Evolutionary conservation across 2,329 filamentous ascomycete species (phyloP).

Genomic region (Nigrograna mackinnonii): DNA sequence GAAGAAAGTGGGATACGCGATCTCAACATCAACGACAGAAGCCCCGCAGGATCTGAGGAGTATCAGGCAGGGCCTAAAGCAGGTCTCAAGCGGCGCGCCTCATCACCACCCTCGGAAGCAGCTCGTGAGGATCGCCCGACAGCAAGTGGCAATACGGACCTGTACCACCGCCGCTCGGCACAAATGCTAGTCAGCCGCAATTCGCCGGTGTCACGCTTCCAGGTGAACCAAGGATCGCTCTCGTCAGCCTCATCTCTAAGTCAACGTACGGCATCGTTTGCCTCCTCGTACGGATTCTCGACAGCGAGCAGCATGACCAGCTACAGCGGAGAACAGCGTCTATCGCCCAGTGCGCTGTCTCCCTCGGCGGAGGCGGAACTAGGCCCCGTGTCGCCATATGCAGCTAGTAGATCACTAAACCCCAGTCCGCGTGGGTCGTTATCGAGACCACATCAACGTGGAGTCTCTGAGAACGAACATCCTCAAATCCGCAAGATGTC

Average conservation of each 20-base stretch:
- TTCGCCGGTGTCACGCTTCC: conserved; percentile 58
- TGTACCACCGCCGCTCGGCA: conserved; percentile 58
- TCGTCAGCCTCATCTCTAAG: conserved; percentile 68
- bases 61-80: conserved; percentile 49
- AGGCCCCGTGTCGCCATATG: conserved; percentile 58
- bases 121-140: conserved; percentile 50
- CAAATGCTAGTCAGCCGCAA: conserved; percentile 60
- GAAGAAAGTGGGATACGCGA: conserved; percentile 57
- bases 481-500: conserved; percentile 52
- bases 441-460: conserved; percentile 43
- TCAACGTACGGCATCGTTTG: conserved; percentile 64
- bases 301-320: conserved; percentile 67
- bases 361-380: conserved; percentile 60
- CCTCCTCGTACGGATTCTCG: conserved; percentile 64
- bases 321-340: conserved; percentile 63
- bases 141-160: conserved; percentile 47
- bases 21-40: conserved; percentile 59
- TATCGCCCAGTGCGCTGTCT: conserved; percentile 64
- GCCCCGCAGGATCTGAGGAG: conserved; percentile 49
- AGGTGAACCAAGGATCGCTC: conserved; percentile 62
- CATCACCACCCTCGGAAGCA: conserved; percentile 64
- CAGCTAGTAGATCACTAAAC: conserved; percentile 50
- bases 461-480: conserved; percentile 45
- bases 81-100: conserved; percentile 67
- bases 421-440: conserved; percentile 46